These are phyloP conservation scores for Penicillium tannophilum DNA, from an alignment of 495 filamentous ascomycete species.

Conservation along the genomic window DNA sequence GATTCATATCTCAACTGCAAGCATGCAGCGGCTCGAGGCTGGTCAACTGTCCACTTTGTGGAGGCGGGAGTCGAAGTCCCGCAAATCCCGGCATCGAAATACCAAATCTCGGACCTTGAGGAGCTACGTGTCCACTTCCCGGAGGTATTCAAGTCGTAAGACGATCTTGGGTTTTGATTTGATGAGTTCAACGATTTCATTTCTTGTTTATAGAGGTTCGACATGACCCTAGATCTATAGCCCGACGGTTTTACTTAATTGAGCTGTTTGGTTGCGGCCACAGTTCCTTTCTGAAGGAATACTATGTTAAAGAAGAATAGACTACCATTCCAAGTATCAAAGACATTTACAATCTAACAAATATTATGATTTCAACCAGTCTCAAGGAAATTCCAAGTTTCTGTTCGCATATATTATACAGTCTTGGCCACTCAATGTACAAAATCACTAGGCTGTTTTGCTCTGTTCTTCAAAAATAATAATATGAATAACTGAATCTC, in stretches of 20 bases:
- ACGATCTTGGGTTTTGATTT: not conserved
- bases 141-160: constrained; percentile 64
- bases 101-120: constrained; percentile 69
- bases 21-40: constrained; percentile 72
- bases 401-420: no score
- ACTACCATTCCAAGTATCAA: not conserved
- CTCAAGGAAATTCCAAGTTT: no score
- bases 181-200: not conserved
- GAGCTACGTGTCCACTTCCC: constrained; percentile 75
- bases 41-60: constrained; percentile 79
- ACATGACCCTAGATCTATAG: not conserved
- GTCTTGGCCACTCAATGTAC: no score
- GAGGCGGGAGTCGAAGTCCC: constrained; percentile 67
- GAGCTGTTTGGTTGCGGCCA: not conserved
- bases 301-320: not conserved
- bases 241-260: not conserved
- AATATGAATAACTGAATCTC: no score
- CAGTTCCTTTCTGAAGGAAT: not conserved
- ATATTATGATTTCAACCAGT: not conserved
- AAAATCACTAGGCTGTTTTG: no score
- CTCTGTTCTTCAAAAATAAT: no score
- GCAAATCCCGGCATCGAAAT: constrained; percentile 58
- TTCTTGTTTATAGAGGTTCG: not conserved
- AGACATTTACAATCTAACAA: not conserved
- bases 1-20: constrained; percentile 78